Base-by-base conservation (phyloP, 2,329 filamentous ascomycete genomes). In the Cytospora paraplurivora region DNA sequence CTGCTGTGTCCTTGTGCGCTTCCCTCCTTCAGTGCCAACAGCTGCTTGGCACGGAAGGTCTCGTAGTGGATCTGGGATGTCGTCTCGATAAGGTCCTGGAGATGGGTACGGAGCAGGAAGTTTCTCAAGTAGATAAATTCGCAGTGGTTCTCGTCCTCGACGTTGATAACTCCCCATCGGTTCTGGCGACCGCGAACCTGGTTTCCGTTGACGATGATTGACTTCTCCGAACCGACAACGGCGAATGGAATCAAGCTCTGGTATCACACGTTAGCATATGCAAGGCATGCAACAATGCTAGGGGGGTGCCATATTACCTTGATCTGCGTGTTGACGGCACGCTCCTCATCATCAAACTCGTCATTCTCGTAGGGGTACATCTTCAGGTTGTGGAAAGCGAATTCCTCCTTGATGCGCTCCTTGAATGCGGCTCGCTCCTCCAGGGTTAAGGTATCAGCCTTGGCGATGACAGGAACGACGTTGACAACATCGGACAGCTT, bases 301-400 rank as follows among this genome's bases (percentile, higher is more conserved):
- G 19, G 32, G 7, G 12, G 21, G 27, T 13, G 37, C 51, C 53
- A 41, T 37, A 80, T 66, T 80, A 96, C 93, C 91, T 98, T 98
- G 82, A 99, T 99, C 76, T 96, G 91, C 65, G 87, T 88, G 82
- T 98, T 98, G 80, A 96, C 84, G 67, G 89, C 88, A 72, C 92
- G 90, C 83, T 99, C 95, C 83, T 99, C 95, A 69, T 95, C 91
- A 75, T 99, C 95, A 72, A 98, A 90, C 84, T 99, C 95, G 73
- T 99, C 95, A 76, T 97, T 98, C 79, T 99, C 95, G 78, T 99
- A 99, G 66, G 95, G 95, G 85, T 96, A 99, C 95, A 99, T 99
- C 85, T 97, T 94, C 75, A 99, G 87, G 85, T 98, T 98, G 87
- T 99, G 95, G 90, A 99, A 99, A 64, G 91, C 84, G 77, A 99